phyloP scores from a whole-genome alignment of 2,329 filamentous ascomycete species.

The Aspergillus tamarii region DNA sequence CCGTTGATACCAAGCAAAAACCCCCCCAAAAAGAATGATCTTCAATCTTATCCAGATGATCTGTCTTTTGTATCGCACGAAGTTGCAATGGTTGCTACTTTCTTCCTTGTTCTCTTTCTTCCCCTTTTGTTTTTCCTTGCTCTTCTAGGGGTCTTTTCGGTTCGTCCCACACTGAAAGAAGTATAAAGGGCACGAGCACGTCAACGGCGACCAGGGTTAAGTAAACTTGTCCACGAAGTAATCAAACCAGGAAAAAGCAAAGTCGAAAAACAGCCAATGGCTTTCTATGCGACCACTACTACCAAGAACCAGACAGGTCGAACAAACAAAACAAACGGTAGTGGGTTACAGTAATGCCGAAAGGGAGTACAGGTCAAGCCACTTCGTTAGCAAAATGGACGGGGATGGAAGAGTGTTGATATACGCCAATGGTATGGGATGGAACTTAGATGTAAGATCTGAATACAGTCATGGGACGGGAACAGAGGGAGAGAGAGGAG shows the following conservation, averaged over 20 bases:
- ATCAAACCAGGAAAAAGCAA: background rate
- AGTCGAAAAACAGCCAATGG: slow-evolving; percentile 7
- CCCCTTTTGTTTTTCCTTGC: background rate
- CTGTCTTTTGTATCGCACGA: background rate
- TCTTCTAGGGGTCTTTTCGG: background rate
- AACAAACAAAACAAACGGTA: slow-evolving; percentile 17
- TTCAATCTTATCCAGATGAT: background rate
- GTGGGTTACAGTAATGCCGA: slow-evolving; percentile 13
- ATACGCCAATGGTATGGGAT: slow-evolving; percentile 7
- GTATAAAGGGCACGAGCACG: background rate
- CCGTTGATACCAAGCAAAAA: background rate
- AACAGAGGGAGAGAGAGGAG: background rate
- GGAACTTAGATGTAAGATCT: background rate
- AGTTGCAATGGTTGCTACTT: slow-evolving; percentile 1
- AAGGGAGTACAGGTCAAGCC: slow-evolving; percentile 7
- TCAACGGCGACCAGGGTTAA: background rate
- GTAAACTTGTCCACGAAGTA: background rate
- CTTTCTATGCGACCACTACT: slow-evolving; percentile 14
- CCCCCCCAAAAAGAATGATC: background rate
- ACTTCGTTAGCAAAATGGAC: slow-evolving; percentile 10
- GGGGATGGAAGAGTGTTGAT: slow-evolving; percentile 8
- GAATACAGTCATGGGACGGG: background rate
- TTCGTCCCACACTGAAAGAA: background rate
- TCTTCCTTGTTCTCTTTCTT: background rate
- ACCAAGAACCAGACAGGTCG: background rate